Evolutionary conservation across 1,284 basidiomycete species (phyloP).

Genomic region (Stygiomarasmius scandens): DNA sequence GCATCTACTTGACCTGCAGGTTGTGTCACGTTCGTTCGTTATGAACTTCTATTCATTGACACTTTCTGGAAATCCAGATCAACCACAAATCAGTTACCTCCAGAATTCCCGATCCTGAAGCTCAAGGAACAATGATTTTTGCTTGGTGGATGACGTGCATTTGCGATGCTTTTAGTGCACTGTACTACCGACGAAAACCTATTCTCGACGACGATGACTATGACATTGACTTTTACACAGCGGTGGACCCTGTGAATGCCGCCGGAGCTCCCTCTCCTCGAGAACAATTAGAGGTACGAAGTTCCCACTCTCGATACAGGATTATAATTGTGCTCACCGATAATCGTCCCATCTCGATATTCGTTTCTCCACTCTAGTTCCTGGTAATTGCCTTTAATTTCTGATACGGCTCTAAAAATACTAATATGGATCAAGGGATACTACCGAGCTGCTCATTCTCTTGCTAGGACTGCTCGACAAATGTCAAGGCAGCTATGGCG

Average conservation of each 20-base stretch:
- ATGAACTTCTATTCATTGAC: background rate
- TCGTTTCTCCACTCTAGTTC: slow-evolving; percentile 29
- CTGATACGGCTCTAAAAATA: slow-evolving; percentile 38
- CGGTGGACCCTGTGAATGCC: slow-evolving; percentile 58
- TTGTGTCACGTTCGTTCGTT: slow-evolving; percentile 26
- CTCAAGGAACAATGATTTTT: slow-evolving; percentile 79
- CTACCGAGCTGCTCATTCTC: slow-evolving; percentile 76
- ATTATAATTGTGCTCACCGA: slow-evolving; percentile 3
- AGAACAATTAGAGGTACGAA: slow-evolving; percentile 79
- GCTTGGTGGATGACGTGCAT: slow-evolving; percentile 80
- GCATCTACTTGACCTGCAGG: slow-evolving; percentile 76
- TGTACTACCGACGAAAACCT: slow-evolving; percentile 50
- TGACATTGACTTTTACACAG: slow-evolving; percentile 80
- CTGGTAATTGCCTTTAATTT: slow-evolving; percentile 32
- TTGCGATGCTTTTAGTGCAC: slow-evolving; percentile 49
- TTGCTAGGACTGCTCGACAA: slow-evolving; percentile 78
- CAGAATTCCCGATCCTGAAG: slow-evolving; percentile 69
- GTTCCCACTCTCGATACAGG: too few species aligned
- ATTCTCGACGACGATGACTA: slow-evolving; percentile 55
- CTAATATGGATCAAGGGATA: slow-evolving; percentile 56
- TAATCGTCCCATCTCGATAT: background rate
- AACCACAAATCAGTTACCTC: slow-evolving; percentile 78
- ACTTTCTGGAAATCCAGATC: slow-evolving; percentile 49
- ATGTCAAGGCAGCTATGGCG: slow-evolving; percentile 81
- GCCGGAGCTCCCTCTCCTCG: slow-evolving; percentile 64